Evolutionary conservation across 176 grass and related monocot species (phyloP), one percentile per base, ranked within the genome.

Genomic region (Ensete ventricosum): DNA sequence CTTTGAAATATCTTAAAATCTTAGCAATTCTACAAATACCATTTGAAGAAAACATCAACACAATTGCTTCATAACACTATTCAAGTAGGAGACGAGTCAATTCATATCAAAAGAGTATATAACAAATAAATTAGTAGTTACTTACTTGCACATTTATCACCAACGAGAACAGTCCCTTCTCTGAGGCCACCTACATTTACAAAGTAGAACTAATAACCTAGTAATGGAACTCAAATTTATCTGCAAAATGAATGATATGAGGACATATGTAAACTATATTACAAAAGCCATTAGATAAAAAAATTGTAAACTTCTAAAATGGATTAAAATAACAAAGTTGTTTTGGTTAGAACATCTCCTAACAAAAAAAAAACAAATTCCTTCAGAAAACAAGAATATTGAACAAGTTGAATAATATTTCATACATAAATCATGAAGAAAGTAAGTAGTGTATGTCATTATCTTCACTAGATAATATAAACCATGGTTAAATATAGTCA

Each of bases 81-180:
- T 60, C 17, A 43, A 69, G 34, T 43, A 9, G 48, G 16, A 69
- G 48, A 73, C 16, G 2, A 58, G 54, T 34, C 20, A 29, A 57
- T 43, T 7, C 8, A 22, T 74, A 4, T 43, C 2, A 3, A 50
- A 19, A 27, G 22, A 77, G 62, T 22, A 52, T n/a, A 2, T 2
- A 10, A 51, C 12, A 24, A 73, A 3, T 27, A 54, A 57, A 55
- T 12, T 11, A 23, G 12, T 85, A 43, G 7, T n/a, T 43, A 73
- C 87, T 87, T 98, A 98, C 94, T 91, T 98, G 94, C 62, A 98
- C 75, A 89, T 98, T 98, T 82, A 98, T 88, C 66, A 84, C 90
- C 78, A 98, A 71, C 16, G 94, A 86, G 81, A 98, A 98, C 12
- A 93, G 82, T 9, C 90, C 94, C 78, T 88, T 98, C 83, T 98